Conservation (phyloP, 75 land plant species). For the Selaginella tamariscina region DNA sequence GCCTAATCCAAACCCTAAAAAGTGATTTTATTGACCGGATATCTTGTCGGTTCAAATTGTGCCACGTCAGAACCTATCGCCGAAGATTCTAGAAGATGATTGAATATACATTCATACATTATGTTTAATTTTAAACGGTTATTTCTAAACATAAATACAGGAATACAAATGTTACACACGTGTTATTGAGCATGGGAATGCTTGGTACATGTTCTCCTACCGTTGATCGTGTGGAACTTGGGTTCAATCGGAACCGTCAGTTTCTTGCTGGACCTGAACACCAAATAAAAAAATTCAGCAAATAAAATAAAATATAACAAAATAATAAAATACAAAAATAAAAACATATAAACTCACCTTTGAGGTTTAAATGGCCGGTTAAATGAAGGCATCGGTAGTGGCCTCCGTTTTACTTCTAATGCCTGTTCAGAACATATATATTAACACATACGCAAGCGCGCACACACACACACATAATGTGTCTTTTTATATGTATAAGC, state of each 20-base stretch:
- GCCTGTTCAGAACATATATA: not conserved
- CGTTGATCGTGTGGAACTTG: constrained; percentile 24
- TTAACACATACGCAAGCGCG: too few species aligned
- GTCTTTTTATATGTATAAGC: too few species aligned
- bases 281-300: not conserved
- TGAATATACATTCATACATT: too few species aligned
- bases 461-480: too few species aligned
- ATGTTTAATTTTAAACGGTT: too few species aligned
- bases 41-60: not conserved
- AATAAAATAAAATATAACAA: not conserved
- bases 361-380: constrained; percentile 31
- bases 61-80: too few species aligned
- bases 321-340: not conserved
- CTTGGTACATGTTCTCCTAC: constrained; percentile 13
- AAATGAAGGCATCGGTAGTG: constrained; percentile 19
- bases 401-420: not conserved
- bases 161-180: too few species aligned
- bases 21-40: not conserved
- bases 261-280: constrained; percentile 28
- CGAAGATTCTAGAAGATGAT: too few species aligned
- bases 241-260: constrained; percentile 28
- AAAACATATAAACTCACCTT: constrained; percentile 12
- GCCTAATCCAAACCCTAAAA: not conserved
- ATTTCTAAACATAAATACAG: too few species aligned
- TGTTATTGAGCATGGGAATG: too few species aligned